phyloP scores from a whole-genome alignment of 1,284 basidiomycete species.

The Taiwanofungus camphoratus region DNA sequence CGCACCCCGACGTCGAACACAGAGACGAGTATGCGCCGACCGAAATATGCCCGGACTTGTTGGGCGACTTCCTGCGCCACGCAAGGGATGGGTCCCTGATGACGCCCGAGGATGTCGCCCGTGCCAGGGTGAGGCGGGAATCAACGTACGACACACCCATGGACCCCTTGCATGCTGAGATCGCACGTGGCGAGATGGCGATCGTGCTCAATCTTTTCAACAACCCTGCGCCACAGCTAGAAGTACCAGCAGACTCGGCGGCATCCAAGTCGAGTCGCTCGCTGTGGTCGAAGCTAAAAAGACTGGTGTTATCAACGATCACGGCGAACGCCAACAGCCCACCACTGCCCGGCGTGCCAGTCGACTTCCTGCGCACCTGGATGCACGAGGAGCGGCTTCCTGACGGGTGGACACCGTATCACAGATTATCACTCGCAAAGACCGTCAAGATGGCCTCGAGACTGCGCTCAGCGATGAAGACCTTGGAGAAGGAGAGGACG shows the following conservation, averaged over 20 bases:
- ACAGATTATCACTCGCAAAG: constrained; percentile 39
- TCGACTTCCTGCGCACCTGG: constrained; percentile 43
- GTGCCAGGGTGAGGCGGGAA: constrained; percentile 23
- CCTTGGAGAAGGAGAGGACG: constrained; percentile 18
- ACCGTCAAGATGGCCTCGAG: constrained; percentile 25
- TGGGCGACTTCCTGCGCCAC: constrained; percentile 20
- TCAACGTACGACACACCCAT: constrained; percentile 15
- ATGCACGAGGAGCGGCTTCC: constrained; percentile 48
- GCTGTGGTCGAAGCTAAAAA: constrained; percentile 2
- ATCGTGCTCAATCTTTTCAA: constrained; percentile 25
- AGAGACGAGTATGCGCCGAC: constrained; percentile 26
- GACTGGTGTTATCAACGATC: constrained; percentile 1
- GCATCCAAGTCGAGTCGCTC: constrained; percentile 4
- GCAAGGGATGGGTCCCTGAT: constrained; percentile 17
- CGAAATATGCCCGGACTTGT: constrained; percentile 13
- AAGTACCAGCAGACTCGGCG: constrained; percentile 4
- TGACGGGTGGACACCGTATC: constrained; percentile 43
- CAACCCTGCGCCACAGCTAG: constrained; percentile 9
- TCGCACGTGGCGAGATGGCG: constrained; percentile 31
- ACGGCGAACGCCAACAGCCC: background rate
- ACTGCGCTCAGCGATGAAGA: constrained; percentile 18
- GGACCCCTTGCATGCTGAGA: constrained; percentile 24
- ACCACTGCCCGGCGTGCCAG: constrained; percentile 32
- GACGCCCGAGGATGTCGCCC: constrained; percentile 24
- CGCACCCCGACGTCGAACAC: constrained; percentile 23